These are phyloP conservation scores for rapeseed (Brassica napus) DNA, from an alignment of 345 rosid species.

Conservation along the genomic window Da-Ae NC_063440.1:21274001-21274500, in stretches of 20 bases:
- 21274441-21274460: neutral
- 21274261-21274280: neutral
- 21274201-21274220: constrained; percentile 13
- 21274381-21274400: neutral
- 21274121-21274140: too few species aligned
- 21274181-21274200: neutral
- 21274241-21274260: neutral
- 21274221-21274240: constrained; percentile 13
- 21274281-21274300: neutral
- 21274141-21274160: too few species aligned
- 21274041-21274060: constrained; percentile 6
- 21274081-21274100: too few species aligned
- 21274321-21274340: neutral
- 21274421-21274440: neutral
- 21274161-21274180: too few species aligned
- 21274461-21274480: neutral
- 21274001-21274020: neutral
- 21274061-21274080: constrained; percentile 10
- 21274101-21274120: too few species aligned
- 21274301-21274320: neutral
- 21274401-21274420: constrained; percentile 18
- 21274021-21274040: neutral
- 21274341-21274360: neutral
- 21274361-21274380: neutral
- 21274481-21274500: constrained; percentile 12